These are phyloP conservation scores for Boletellus ananas DNA, from an alignment of 768 basidiomycete species.

Conservation along the genomic window DNA sequence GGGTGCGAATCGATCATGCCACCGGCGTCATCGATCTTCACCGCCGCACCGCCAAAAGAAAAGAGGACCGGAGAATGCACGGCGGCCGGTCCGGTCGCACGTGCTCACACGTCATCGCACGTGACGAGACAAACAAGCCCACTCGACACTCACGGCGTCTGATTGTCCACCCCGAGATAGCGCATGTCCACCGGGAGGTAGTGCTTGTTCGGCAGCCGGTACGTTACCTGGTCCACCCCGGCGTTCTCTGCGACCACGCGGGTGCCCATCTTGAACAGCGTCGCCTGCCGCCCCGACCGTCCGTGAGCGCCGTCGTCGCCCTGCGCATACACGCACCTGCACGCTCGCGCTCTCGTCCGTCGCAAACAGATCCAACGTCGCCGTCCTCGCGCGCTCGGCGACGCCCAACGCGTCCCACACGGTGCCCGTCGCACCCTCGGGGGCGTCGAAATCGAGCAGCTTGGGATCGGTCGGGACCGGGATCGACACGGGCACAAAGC, in stretches of 20 bases:
- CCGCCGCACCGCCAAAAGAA: slow-evolving; percentile 13
- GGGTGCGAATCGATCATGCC: slow-evolving; percentile 14
- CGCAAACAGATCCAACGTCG: slow-evolving; percentile 81
- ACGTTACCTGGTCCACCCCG: slow-evolving; percentile 57
- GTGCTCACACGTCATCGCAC: slow-evolving; percentile 18
- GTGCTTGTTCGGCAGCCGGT: slow-evolving; percentile 89
- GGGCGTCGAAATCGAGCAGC: slow-evolving; percentile 48
- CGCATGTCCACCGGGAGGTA: slow-evolving; percentile 86
- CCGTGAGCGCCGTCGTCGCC: not conserved
- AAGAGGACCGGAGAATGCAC: not conserved
- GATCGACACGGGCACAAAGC: slow-evolving; percentile 49
- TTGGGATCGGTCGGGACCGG: slow-evolving; percentile 46
- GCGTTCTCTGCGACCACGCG: slow-evolving; percentile 64
- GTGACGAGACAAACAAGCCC: not conserved
- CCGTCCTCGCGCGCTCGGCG: slow-evolving; percentile 46
- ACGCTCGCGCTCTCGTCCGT: slow-evolving; percentile 88
- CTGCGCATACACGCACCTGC: slow-evolving; percentile 50
- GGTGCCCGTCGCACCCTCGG: slow-evolving; percentile 39
- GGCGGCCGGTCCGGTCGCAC: no score
- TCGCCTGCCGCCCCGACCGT: slow-evolving; percentile 54
- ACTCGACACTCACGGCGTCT: slow-evolving; percentile 50
- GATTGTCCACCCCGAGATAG: slow-evolving; percentile 68
- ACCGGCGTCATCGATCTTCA: slow-evolving; percentile 28
- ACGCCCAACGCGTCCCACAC: slow-evolving; percentile 61
- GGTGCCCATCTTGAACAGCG: slow-evolving; percentile 85